These are phyloP conservation scores for Sapria himalayana DNA, from an alignment of 345 rosid genomes.

Conservation along the genomic window DNA sequence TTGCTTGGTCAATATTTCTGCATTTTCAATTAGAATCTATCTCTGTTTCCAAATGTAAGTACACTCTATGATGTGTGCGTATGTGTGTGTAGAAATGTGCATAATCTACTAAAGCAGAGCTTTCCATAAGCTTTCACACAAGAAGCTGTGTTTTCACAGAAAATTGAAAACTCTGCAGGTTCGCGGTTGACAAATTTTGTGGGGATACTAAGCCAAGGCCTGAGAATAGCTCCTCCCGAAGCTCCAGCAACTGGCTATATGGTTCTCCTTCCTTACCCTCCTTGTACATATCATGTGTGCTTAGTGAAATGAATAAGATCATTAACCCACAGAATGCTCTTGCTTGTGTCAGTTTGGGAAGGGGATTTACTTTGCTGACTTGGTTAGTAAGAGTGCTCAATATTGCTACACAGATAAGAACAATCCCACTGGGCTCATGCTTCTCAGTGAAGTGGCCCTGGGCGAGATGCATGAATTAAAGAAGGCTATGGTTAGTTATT, in stretches of 20 bases:
- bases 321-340: no score
- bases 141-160: no score
- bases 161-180: slow-evolving; percentile 23
- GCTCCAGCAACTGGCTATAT: slow-evolving; percentile 98
- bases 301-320: no score
- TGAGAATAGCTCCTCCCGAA: slow-evolving; percentile 97
- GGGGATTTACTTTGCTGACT: slow-evolving; percentile 91
- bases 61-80: no score
- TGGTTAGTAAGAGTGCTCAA: slow-evolving; percentile 98
- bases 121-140: no score
- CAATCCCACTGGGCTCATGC: slow-evolving; percentile 78
- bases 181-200: slow-evolving; percentile 87
- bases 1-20: no score
- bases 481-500: slow-evolving; percentile 42
- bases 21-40: no score
- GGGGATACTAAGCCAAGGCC: slow-evolving; percentile 90
- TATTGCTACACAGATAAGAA: slow-evolving; percentile 64
- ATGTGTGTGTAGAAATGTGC: no score
- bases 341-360: slow-evolving; percentile 96
- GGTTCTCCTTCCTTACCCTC: slow-evolving; percentile 51
- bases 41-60: no score
- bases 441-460: slow-evolving; percentile 78
- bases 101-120: no score
- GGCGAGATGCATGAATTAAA: slow-evolving; percentile 70
- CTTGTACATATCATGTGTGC: no score